Evolutionary conservation across 768 basidiomycete genomes (phyloP), one percentile per base, ranked within the genome.

Genomic region (Paxillus rubicundulus): DNA sequence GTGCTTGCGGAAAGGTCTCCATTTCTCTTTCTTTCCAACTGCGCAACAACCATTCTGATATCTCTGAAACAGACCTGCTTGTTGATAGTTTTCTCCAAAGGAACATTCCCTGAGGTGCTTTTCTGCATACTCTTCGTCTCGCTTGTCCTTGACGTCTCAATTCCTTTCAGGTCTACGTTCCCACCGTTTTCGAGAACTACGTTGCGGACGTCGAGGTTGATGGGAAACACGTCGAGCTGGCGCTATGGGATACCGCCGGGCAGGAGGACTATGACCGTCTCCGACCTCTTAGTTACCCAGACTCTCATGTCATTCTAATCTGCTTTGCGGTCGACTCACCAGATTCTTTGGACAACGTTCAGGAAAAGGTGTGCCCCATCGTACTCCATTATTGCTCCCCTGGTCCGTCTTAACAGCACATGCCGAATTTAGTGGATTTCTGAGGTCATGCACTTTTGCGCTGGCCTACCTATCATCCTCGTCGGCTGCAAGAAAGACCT

Each of bases 401-500:
- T 55, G 21, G 36, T 44, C 41, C 45, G 20, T 50, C 9, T 44
- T 60, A 32, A 61, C 42, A 38, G 38, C 39, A 48, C 43, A 16
- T 42, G 51, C 43, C 37, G 42, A 30, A 56, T 61, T 18, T 61
- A 98, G 94, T 99, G 96, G 96, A 96, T 98, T 65, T 91, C 93
- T 36, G 96, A 99, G 70, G 95, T 99, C 39, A 88, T 92, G 81
- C 97, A 98, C 73, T 97, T 98, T 74, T 98, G 96, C 71, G 81
- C 89, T 9, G 89, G 88, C 45, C 77, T 98, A 41, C 97, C 97
- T 44, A 88, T 97, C 76, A 92, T 99, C 66, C 88, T 99, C 52
- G 95, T 99, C 59, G 97, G 92, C 14, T 97, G 92, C 83, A 98
- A 98, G 86, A 98, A 95, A 81, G 97, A 99, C 75, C 82, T 99